Percentiles rank a stretch among this genome's conserved stretches.
Conservation (phyloP, 164 flowering plant genomes). For the Umbilicus rupestris region DNA sequence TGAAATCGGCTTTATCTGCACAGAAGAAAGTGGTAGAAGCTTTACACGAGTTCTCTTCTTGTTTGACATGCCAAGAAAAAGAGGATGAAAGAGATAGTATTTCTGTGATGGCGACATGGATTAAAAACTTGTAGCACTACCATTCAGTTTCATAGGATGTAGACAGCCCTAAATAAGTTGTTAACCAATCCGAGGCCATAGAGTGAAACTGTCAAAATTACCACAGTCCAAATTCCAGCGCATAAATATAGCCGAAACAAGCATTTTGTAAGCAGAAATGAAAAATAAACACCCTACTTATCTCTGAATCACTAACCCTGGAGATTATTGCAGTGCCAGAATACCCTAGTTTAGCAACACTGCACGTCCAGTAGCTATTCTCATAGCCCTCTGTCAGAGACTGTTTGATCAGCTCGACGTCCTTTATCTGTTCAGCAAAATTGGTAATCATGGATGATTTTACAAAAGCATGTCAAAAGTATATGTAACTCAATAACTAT, state of each 20-base stretch:
- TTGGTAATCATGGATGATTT: not conserved
- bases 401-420: slow-evolving; percentile 54
- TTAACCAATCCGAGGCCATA: not conserved
- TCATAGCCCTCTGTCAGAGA: slow-evolving; percentile 68
- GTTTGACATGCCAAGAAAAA: not conserved
- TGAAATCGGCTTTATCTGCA: slow-evolving; percentile 83
- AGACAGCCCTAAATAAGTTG: not conserved
- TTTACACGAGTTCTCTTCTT: not conserved
- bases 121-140: not conserved
- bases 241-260: not conserved
- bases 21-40: slow-evolving; percentile 5
- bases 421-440: slow-evolving; percentile 56
- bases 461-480: not conserved
- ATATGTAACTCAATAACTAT: not conserved
- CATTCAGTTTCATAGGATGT: not conserved
- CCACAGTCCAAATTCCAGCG: not conserved
- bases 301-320: slow-evolving; percentile 43
- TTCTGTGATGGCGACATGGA: not conserved
- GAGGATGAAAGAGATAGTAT: too few species aligned
- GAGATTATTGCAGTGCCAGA: slow-evolving; percentile 95
- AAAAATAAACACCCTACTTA: not conserved
- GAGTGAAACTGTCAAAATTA: not conserved
- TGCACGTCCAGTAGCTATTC: slow-evolving; percentile 92
- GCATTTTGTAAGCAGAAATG: not conserved
- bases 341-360: slow-evolving; percentile 85